Percentiles rank a stretch among this genome's conserved stretches.
Conservation (phyloP, 1,284 basidiomycete genomes). For the Irpex sp. region DNA sequence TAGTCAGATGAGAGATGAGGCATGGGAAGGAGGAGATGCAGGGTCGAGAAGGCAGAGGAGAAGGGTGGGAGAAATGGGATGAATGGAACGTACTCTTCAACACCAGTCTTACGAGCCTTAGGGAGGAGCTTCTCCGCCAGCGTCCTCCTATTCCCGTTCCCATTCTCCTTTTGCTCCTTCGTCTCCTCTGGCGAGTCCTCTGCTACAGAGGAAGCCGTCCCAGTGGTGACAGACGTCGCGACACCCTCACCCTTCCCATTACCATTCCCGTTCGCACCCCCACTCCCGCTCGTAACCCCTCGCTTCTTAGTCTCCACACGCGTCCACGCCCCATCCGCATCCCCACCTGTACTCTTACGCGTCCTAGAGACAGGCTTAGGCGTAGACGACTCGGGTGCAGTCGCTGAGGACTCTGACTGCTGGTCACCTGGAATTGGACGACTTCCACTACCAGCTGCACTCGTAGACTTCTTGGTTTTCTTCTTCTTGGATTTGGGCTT, state of each 20-base stretch:
- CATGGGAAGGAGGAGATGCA: no score
- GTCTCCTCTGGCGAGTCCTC: conserved; percentile 33
- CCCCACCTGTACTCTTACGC: conserved; percentile 29
- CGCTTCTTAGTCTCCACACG: conserved; percentile 34
- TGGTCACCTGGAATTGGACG: conserved; percentile 15
- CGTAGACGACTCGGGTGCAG: conserved; percentile 27
- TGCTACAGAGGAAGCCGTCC: conserved; percentile 44
- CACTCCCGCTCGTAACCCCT: no score
- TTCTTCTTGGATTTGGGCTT: conserved; percentile 33
- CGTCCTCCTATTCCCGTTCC: conserved; percentile 30
- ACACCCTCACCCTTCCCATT: conserved; percentile 28
- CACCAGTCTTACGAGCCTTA: conserved; percentile 54
- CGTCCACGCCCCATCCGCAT: conserved; percentile 56
- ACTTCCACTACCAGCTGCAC: no score
- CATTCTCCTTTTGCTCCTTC: neutral
- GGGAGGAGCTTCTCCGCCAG: conserved; percentile 56
- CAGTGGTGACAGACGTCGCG: conserved; percentile 44
- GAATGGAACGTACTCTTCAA: no score
- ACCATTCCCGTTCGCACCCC: no score
- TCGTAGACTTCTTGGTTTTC: conserved; percentile 34
- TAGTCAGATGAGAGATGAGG: no score
- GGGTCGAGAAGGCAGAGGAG: no score
- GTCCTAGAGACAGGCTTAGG: conserved; percentile 11
- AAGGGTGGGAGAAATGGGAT: no score
- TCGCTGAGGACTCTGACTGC: conserved; percentile 28